Percentiles rank a stretch among this genome's conserved stretches.
These are phyloP conservation scores for Penicillium crystallinum DNA, from an alignment of 495 filamentous ascomycete species.

Conservation along the genomic window DNA sequence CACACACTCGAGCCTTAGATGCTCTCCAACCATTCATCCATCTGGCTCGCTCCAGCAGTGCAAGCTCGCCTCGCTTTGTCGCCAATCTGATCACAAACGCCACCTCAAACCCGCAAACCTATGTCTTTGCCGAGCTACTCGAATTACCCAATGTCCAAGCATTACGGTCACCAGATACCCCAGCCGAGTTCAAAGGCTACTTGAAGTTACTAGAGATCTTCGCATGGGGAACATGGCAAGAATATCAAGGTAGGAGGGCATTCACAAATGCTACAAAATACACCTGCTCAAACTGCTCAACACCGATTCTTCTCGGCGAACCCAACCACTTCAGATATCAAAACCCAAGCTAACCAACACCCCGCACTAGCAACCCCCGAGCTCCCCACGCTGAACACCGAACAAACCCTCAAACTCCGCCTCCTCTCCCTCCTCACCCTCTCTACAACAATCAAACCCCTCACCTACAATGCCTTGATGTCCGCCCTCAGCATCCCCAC, in stretches of 20 bases:
- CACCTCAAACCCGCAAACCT: conserved; percentile 81
- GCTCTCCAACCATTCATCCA: conserved; percentile 84
- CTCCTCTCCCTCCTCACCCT: conserved; percentile 84
- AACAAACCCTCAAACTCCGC: conserved; percentile 80
- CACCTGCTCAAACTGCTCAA: neutral
- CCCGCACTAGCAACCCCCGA: conserved; percentile 38
- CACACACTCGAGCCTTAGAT: conserved; percentile 68
- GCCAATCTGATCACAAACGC: conserved; percentile 84
- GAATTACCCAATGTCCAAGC: conserved; percentile 74
- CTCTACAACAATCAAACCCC: conserved; percentile 53
- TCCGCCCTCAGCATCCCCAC: conserved; percentile 59
- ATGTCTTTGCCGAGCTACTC: conserved; percentile 91
- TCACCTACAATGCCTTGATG: conserved; percentile 70
- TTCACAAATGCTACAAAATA: neutral
- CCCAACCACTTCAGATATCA: neutral
- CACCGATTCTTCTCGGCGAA: neutral
- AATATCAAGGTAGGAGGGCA: conserved; percentile 57
- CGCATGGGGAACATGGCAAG: conserved; percentile 81
- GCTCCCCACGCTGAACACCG: conserved; percentile 66
- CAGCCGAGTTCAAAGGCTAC: conserved; percentile 49
- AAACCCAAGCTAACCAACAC: conserved; percentile 4
- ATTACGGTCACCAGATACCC: conserved; percentile 47
- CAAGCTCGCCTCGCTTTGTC: conserved; percentile 74
- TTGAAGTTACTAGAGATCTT: conserved; percentile 83
- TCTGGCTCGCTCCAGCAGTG: conserved; percentile 68